phyloP scores from a whole-genome alignment of 2,329 filamentous ascomycete species.

The Phoma sp. region DNA sequence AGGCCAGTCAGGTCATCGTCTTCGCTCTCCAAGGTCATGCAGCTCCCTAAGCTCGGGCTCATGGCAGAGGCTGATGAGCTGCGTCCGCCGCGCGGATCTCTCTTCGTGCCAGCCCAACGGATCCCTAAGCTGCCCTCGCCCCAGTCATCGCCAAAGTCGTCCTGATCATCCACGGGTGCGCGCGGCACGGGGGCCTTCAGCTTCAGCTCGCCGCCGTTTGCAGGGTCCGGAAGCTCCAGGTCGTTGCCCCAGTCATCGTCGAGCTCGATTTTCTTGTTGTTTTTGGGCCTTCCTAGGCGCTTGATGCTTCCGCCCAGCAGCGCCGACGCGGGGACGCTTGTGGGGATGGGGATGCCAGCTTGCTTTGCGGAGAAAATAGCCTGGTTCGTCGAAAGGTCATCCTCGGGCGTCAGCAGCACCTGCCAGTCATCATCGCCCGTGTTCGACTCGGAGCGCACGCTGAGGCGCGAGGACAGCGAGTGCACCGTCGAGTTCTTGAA shows the following conservation, averaged over 20 bases:
- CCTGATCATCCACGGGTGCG: constrained; percentile 62
- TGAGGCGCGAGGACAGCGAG: constrained; percentile 81
- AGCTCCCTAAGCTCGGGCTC: constrained; percentile 91
- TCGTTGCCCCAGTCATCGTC: constrained; percentile 60
- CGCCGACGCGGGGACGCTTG: constrained; percentile 85
- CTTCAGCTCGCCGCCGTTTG: constrained; percentile 45
- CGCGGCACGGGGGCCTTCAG: constrained; percentile 53
- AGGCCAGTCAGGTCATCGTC: constrained; percentile 93
- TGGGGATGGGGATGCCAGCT: constrained; percentile 89
- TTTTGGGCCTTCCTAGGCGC: constrained; percentile 69
- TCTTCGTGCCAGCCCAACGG: constrained; percentile 82
- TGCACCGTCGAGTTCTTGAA: constrained; percentile 73
- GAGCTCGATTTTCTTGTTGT: constrained; percentile 51
- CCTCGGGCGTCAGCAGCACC: constrained; percentile 80
- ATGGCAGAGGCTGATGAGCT: constrained; percentile 88
- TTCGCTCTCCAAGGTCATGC: constrained; percentile 88
- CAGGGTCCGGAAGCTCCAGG: constrained; percentile 52
- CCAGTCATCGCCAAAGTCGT: constrained; percentile 84
- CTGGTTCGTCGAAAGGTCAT: constrained; percentile 81
- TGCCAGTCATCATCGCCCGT: constrained; percentile 86
- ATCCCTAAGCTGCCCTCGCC: constrained; percentile 92
- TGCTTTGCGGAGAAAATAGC: constrained; percentile 80
- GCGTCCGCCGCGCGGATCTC: constrained; percentile 74
- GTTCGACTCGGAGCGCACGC: constrained; percentile 79
- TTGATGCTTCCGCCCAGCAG: constrained; percentile 93